Evolutionary conservation across 2,329 filamentous ascomycete genomes (phyloP).

Genomic region (Aspergillus pseudonomiae): DNA sequence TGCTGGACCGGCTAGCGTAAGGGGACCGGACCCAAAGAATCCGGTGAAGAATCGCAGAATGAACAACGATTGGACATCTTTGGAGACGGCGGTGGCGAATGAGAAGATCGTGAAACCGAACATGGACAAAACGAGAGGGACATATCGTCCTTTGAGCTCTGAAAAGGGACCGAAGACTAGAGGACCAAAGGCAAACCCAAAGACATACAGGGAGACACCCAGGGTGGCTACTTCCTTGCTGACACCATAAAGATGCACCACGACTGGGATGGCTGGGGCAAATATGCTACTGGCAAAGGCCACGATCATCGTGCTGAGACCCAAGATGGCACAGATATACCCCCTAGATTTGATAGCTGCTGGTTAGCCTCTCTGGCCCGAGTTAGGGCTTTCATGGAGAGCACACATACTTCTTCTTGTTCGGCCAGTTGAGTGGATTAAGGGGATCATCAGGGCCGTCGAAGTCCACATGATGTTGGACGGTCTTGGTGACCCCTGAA

Average conservation of each 20-base stretch:
- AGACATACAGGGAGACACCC: conserved; percentile 19
- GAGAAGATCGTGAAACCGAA: conserved; percentile 1
- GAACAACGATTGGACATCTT: neutral
- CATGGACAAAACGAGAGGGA: neutral
- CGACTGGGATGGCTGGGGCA: conserved; percentile 16
- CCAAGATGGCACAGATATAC: conserved; percentile 15
- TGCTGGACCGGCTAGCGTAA: conserved; percentile 40
- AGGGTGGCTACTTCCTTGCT: conserved; percentile 20
- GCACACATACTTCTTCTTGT: conserved; percentile 15
- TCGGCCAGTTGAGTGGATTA: conserved; percentile 16
- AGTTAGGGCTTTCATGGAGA: neutral
- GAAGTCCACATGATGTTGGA: conserved; percentile 12
- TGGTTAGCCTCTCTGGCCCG: neutral
- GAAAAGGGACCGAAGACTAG: conserved; percentile 20
- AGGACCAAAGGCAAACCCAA: conserved; percentile 30
- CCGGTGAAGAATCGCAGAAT: conserved; percentile 1
- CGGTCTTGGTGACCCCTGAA: neutral
- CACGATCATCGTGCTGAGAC: conserved; percentile 25
- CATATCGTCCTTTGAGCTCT: conserved; percentile 5
- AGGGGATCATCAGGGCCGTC: conserved; percentile 14
- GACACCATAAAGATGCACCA: conserved; percentile 17
- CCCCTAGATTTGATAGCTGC: conserved; percentile 5
- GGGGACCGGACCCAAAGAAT: neutral
- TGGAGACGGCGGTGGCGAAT: conserved; percentile 2
- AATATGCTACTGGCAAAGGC: conserved; percentile 28